Percentiles rank a stretch among this genome's conserved stretches.
Conservation (phyloP, 1,284 basidiomycete species). For the Pyrrhoderma lamaoense region DNA sequence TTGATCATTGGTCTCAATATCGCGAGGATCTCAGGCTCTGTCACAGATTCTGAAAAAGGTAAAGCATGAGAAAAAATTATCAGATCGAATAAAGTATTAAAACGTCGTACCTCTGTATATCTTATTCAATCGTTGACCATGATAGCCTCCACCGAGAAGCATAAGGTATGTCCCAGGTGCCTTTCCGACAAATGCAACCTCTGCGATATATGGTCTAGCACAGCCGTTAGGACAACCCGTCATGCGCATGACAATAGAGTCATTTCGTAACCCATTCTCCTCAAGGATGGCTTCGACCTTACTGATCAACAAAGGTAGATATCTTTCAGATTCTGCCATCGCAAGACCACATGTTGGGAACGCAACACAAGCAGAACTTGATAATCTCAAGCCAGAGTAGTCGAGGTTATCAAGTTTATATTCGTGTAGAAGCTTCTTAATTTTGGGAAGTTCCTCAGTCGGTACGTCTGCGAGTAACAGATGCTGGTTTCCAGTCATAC, state of each 20-base stretch:
- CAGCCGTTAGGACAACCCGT: conserved; percentile 94
- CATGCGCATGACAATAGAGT: conserved; percentile 97
- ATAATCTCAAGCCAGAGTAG: conserved; percentile 75
- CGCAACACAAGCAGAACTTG: conserved; percentile 91
- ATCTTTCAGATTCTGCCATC: conserved; percentile 95
- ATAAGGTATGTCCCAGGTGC: conserved; percentile 91
- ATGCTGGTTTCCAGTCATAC: conserved; percentile 95
- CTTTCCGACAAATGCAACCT: conserved; percentile 96
- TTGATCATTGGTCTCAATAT: conserved; percentile 92
- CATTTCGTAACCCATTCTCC: conserved; percentile 85
- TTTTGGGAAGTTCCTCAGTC: conserved; percentile 62
- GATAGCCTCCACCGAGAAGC: conserved; percentile 93
- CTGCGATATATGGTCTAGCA: conserved; percentile 91
- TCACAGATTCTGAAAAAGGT: conserved; percentile 68
- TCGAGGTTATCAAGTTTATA: conserved; percentile 90
- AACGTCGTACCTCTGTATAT: conserved; percentile 64
- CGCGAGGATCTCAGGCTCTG: conserved; percentile 89
- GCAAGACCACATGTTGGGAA: conserved; percentile 93
- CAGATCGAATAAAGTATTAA: conserved; percentile 2
- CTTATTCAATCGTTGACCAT: conserved; percentile 92
- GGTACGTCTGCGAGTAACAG: conserved; percentile 82
- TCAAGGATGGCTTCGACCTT: conserved; percentile 96
- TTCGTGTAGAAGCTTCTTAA: conserved; percentile 76
- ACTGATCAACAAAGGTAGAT: conserved; percentile 89
- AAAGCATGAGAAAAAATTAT: conserved; percentile 18